phyloP scores from a whole-genome alignment of 2,329 filamentous ascomycete species.

The Epichloe gansuensis region DNA sequence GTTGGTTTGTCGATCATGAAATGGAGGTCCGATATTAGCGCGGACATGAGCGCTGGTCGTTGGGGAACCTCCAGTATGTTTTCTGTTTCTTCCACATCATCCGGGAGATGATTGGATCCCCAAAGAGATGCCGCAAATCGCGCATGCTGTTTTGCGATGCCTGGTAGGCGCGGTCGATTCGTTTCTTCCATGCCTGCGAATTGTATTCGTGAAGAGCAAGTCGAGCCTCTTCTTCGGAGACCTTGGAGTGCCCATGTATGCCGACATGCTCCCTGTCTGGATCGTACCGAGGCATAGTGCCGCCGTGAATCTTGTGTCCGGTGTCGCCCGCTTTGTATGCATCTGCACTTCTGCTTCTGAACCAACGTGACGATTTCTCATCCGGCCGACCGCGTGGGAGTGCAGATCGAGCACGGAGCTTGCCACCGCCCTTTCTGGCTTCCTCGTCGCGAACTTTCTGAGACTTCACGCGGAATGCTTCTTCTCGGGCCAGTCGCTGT shows the following conservation, averaged over 20 bases:
- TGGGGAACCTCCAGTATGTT: slow-evolving; percentile 76
- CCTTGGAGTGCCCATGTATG: slow-evolving; percentile 58
- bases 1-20: slow-evolving; percentile 84
- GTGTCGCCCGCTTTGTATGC: slow-evolving; percentile 20
- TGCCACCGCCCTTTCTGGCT: slow-evolving; percentile 38
- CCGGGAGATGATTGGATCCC: slow-evolving; percentile 68
- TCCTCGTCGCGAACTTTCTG: slow-evolving; percentile 72
- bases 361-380: slow-evolving; percentile 21
- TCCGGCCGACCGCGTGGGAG: slow-evolving; percentile 26
- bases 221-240: slow-evolving; percentile 66
- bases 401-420: slow-evolving; percentile 43
- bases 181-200: slow-evolving; percentile 79
- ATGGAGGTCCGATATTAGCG: slow-evolving; percentile 73
- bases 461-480: slow-evolving; percentile 77
- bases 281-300: slow-evolving; percentile 56
- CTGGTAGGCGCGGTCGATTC: slow-evolving; percentile 66
- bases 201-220: slow-evolving; percentile 68
- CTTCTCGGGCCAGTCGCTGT: slow-evolving; percentile 78
- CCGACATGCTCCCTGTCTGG: slow-evolving; percentile 55
- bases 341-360: slow-evolving; percentile 47
- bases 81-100: slow-evolving; percentile 73
- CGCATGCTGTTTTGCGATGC: slow-evolving; percentile 63
- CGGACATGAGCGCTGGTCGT: slow-evolving; percentile 70
- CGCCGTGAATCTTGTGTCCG: slow-evolving; percentile 20
- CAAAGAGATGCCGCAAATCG: slow-evolving; percentile 66